A percentile compares a stretch with the other conserved stretches of the same genome.
phyloP scores from a whole-genome alignment of 1,284 basidiomycete genomes.

The Porodaedalea pini region DNA sequence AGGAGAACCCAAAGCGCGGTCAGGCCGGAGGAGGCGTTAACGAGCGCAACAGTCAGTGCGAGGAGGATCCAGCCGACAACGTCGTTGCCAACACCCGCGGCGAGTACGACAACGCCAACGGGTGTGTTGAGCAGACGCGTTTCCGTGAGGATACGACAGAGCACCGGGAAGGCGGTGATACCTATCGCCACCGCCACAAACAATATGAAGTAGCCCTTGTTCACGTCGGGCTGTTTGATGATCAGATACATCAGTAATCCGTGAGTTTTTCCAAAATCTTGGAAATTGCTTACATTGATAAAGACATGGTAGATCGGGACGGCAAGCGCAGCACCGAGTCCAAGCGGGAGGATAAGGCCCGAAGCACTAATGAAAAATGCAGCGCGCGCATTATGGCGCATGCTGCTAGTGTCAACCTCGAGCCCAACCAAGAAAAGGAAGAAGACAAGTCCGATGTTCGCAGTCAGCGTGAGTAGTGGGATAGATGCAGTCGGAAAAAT shows the following conservation, averaged over 20 bases:
- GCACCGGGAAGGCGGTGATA: conserved; percentile 65
- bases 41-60: conserved; percentile 60
- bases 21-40: conserved; percentile 52
- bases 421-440: conserved; percentile 91
- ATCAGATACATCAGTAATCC: not conserved
- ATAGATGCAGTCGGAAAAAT: conserved; percentile 80
- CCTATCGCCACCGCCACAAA: conserved; percentile 64
- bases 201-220: conserved; percentile 66
- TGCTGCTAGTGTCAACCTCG: conserved; percentile 73
- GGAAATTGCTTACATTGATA: conserved; percentile 36
- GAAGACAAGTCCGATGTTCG: conserved; percentile 85
- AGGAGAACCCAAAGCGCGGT: conserved; percentile 64
- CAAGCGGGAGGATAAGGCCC: conserved; percentile 65
- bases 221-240: conserved; percentile 32
- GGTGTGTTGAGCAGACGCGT: conserved; percentile 50
- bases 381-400: conserved; percentile 45
- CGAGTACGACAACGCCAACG: conserved; percentile 65
- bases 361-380: conserved; percentile 47
- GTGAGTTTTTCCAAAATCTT: not conserved
- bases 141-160: conserved; percentile 57
- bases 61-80: conserved; percentile 50
- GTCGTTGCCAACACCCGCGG: conserved; percentile 72
- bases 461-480: conserved; percentile 75
- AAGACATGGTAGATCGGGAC: conserved; percentile 62
- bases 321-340: conserved; percentile 59